phyloP scores from a whole-genome alignment of 345 rosid genomes.

The Pugionium dolabratum region DNA sequence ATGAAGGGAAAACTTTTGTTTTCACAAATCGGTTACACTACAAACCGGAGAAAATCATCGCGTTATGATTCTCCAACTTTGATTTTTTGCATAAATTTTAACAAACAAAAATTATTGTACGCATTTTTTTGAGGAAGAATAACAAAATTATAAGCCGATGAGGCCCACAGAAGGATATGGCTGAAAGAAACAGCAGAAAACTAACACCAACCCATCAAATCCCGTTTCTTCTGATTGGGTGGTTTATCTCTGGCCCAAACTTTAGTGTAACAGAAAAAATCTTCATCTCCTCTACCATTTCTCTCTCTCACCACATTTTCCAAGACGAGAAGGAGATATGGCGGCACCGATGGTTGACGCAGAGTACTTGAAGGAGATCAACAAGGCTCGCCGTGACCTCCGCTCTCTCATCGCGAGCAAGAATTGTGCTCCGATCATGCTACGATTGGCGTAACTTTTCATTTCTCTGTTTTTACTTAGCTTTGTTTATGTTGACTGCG shows the following conservation, averaged over 20 bases:
- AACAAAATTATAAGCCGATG: conserved; percentile 7
- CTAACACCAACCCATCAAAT: conserved; percentile 31
- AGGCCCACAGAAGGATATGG: conserved; percentile 30
- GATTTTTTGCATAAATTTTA: no score
- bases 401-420: conserved; percentile 80
- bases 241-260: conserved; percentile 38
- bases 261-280: conserved; percentile 1
- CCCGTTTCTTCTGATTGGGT: conserved; percentile 26
- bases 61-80: no score
- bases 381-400: conserved; percentile 89
- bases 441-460: conserved; percentile 75
- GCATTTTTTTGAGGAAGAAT: no score
- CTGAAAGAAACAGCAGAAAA: conserved; percentile 32
- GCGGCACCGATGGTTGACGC: conserved; percentile 72
- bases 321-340: conserved; percentile 46
- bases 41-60: no score
- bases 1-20: no score
- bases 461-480: background rate
- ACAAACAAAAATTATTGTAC: no score
- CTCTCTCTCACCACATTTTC: background rate
- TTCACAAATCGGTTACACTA: no score
- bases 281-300: conserved; percentile 20
- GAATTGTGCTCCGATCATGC: conserved; percentile 97
- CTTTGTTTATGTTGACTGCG: background rate
- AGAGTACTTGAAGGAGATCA: conserved; percentile 81